Conservation (phyloP, 106 monocot genomes). For the Dactylorhiza incarnata region DNA sequence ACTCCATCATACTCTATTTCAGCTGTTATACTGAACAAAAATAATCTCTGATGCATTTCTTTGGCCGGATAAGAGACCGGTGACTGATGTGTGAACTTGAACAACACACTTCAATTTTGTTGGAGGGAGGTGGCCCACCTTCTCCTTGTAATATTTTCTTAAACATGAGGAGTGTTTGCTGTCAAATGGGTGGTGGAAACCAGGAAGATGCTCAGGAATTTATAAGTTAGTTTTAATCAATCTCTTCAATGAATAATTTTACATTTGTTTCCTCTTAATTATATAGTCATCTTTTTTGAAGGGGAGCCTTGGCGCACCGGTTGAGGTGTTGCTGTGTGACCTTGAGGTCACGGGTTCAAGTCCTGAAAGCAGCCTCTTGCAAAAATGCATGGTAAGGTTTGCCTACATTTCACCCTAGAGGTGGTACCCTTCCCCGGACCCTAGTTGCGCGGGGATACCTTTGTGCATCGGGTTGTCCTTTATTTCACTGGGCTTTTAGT, state of each 20-base stretch:
- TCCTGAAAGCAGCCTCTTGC: too few relatives aligned
- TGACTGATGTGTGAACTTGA: constrained; percentile 97
- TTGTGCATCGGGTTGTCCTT: too few relatives aligned
- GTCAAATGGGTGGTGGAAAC: constrained; percentile 77
- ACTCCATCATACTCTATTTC: not conserved
- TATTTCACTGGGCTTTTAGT: constrained; percentile 57
- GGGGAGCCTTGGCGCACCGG: too few relatives aligned
- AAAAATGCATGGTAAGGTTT: too few relatives aligned
- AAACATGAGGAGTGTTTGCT: constrained; percentile 80
- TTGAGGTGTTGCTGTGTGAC: too few relatives aligned
- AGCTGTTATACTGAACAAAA: too few relatives aligned
- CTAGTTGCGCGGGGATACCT: too few relatives aligned
- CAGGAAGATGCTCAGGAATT: constrained; percentile 99
- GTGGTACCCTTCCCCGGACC: too few relatives aligned
- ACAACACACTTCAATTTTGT: constrained; percentile 63
- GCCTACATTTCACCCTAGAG: too few relatives aligned
- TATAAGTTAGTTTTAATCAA: constrained; percentile 40
- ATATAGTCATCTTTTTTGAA: not conserved
- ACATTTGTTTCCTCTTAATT: too few relatives aligned
- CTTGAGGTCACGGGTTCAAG: too few relatives aligned
- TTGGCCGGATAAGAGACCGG: constrained; percentile 70
- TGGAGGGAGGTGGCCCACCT: constrained; percentile 56
- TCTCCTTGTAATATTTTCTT: constrained; percentile 72
- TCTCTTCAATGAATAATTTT: not conserved
- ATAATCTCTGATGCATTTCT: not conserved